phyloP scores from a whole-genome alignment of 1,284 basidiomycete species.

The Quambalaria eucalypti region DNA sequence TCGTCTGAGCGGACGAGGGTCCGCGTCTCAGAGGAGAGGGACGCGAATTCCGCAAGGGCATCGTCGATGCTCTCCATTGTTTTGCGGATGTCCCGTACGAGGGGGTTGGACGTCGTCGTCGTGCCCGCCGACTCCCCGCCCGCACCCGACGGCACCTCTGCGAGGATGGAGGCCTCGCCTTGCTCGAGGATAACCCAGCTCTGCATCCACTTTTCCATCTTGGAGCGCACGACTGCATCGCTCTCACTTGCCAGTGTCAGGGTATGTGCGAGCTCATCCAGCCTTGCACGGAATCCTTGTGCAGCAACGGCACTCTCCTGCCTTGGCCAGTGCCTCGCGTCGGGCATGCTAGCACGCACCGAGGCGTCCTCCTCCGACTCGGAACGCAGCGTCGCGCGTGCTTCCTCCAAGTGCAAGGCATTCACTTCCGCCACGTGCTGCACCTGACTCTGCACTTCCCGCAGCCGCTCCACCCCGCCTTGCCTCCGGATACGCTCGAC shows the following conservation, averaged over 20 bases:
- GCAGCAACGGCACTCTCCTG: conserved; percentile 55
- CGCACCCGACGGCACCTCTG: conserved; percentile 15
- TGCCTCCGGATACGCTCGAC: conserved; percentile 57
- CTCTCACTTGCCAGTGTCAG: conserved; percentile 26
- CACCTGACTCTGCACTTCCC: conserved; percentile 65
- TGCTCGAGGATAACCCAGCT: not conserved
- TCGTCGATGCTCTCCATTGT: conserved; percentile 74
- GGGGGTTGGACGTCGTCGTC: conserved; percentile 7
- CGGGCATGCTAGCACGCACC: conserved; percentile 53
- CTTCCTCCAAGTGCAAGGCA: conserved; percentile 62
- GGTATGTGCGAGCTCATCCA: conserved; percentile 22
- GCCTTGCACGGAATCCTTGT: conserved; percentile 19
- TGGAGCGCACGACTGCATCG: conserved; percentile 51
- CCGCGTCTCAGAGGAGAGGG: conserved; percentile 61
- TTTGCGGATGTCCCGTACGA: conserved; percentile 61
- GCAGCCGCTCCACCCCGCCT: conserved; percentile 65
- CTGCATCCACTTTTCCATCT: not conserved
- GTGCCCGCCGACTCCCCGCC: conserved; percentile 11
- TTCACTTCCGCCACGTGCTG: conserved; percentile 61
- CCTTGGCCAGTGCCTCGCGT: conserved; percentile 46
- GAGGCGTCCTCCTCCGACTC: conserved; percentile 79
- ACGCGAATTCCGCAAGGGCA: conserved; percentile 51
- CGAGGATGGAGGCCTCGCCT: conserved; percentile 4
- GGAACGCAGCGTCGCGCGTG: conserved; percentile 74
- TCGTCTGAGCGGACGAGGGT: conserved; percentile 64